Conservation (phyloP, 2,329 filamentous ascomycete genomes). For the Talaromyces rugulosus region DNA sequence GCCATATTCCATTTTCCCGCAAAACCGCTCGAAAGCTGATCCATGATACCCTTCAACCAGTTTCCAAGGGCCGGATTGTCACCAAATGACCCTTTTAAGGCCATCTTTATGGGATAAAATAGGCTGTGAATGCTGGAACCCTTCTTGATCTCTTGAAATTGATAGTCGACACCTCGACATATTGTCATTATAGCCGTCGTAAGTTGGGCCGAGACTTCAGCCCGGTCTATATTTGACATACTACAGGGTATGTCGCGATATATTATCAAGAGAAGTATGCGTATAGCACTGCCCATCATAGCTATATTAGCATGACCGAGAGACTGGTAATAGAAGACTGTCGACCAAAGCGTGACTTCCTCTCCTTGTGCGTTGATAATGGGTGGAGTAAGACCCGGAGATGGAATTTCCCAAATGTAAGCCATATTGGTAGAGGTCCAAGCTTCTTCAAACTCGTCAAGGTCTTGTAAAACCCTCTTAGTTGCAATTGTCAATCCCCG, state of each 20-base stretch:
- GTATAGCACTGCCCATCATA: background rate
- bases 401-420: background rate
- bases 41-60: constrained; percentile 6
- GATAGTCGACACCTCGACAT: constrained; percentile 3
- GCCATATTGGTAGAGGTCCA: background rate
- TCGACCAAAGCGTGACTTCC: background rate
- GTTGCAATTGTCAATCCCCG: background rate
- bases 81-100: background rate
- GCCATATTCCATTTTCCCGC: background rate
- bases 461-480: background rate
- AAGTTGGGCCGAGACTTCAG: background rate
- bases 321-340: constrained; percentile 5
- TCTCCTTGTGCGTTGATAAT: background rate
- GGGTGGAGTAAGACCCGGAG: background rate
- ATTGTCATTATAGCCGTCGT: constrained; percentile 2
- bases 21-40: constrained; percentile 2
- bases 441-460: background rate
- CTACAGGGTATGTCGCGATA: background rate
- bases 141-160: background rate
- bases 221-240: background rate
- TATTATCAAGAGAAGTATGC: background rate
- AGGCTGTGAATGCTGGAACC: background rate
- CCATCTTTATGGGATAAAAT: constrained; percentile 5
- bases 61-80: background rate
- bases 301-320: background rate